Percentiles rank a stretch among this genome's conserved stretches.
Evolutionary conservation across 176 grass and related monocot genomes (phyloP).

Genomic region (Avena eriantha): DNA sequence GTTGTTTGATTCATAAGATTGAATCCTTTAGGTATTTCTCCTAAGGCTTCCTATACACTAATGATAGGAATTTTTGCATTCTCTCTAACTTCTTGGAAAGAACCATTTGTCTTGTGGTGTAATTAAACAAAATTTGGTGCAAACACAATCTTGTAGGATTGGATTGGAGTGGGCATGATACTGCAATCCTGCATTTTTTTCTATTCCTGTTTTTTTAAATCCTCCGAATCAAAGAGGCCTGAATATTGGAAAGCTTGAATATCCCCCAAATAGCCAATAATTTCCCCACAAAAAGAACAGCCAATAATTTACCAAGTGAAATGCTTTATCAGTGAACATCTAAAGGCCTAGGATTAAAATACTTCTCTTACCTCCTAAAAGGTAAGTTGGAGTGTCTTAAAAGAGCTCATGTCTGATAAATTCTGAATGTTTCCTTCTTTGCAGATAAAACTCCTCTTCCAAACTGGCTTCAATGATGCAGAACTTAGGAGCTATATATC

Average conservation of each 20-base stretch:
- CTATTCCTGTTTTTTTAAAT: background rate
- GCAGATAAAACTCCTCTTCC: conserved; percentile 98
- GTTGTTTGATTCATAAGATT: background rate
- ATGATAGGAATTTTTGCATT: background rate
- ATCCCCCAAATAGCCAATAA: background rate
- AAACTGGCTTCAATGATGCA: conserved; percentile 85
- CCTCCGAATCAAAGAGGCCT: background rate
- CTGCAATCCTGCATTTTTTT: background rate
- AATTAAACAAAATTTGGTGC: background rate
- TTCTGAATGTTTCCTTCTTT: conserved; percentile 18
- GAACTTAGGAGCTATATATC: conserved; percentile 87
- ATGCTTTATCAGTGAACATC: background rate
- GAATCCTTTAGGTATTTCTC: background rate
- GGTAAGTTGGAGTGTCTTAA: background rate
- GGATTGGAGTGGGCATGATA: background rate
- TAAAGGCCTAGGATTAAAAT: background rate
- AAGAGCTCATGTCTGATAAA: background rate
- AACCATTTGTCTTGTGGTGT: background rate
- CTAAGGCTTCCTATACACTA: background rate
- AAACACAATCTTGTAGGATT: background rate
- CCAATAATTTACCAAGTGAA: background rate
- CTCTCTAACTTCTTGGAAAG: background rate
- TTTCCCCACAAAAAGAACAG: background rate
- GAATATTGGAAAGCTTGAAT: background rate
- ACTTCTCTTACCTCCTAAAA: background rate